A percentile compares a stretch with the other conserved stretches of the same genome.
phyloP scores from a whole-genome alignment of 2,329 filamentous ascomycete species.

The Epicoccum nigrum region DNA sequence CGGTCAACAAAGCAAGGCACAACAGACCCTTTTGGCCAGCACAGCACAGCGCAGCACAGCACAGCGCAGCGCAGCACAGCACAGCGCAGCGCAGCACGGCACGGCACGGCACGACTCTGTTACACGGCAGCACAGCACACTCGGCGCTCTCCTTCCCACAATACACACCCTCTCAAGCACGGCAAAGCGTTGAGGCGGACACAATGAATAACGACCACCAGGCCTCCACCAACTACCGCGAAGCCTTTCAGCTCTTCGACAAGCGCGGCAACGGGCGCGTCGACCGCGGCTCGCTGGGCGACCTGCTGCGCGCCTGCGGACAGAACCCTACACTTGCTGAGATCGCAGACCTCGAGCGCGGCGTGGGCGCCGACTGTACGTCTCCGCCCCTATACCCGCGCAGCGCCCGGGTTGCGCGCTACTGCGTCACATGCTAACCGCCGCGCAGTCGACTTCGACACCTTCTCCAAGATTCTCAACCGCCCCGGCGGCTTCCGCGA shows the following conservation, averaged over 20 bases:
- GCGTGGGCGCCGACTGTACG: conserved; percentile 88
- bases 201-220: conserved; percentile 52
- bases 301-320: conserved; percentile 92
- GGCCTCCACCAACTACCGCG: conserved; percentile 97
- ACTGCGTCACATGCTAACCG: conserved; percentile 5
- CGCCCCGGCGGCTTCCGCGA: conserved; percentile 97
- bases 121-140: conserved; percentile 7
- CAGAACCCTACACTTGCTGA: conserved; percentile 97
- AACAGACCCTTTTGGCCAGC: conserved; percentile 20
- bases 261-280: conserved; percentile 98
- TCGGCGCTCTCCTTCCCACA: conserved; percentile 3
- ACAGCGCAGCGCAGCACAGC: conserved; percentile 3
- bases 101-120: conserved; percentile 7
- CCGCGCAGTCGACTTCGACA: conserved; percentile 88
- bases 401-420: neutral
- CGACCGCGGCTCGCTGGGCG: conserved; percentile 81
- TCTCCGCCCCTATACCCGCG: conserved; percentile 33
- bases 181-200: conserved; percentile 19
- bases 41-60: conserved; percentile 2
- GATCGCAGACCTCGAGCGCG: conserved; percentile 91
- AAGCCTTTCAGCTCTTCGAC: conserved; percentile 99
- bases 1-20: conserved; percentile 22
- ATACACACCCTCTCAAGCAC: conserved; percentile 13
- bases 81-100: conserved; percentile 3
- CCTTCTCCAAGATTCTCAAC: conserved; percentile 96